Percentiles rank a stretch among this genome's conserved stretches.
Conservation (phyloP, 805 yeast genomes). For the Sugiyamaella boreocaroliniensis region DNA sequence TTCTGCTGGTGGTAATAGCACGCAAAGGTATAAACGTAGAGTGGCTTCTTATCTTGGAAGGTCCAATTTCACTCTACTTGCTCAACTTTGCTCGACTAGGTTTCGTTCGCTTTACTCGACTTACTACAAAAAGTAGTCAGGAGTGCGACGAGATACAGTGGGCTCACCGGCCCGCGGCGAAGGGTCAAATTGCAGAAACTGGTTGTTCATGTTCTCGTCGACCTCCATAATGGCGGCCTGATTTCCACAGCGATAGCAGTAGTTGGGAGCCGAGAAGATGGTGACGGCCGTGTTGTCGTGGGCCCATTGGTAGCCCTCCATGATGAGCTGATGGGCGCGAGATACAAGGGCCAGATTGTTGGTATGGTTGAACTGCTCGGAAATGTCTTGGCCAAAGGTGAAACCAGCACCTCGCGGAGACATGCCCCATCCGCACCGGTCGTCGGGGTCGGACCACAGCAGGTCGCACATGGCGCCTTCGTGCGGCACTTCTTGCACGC, state of each 20-base stretch:
- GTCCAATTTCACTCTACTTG: too few species aligned
- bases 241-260: slow-evolving; percentile 92
- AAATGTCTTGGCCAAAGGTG: slow-evolving; percentile 93
- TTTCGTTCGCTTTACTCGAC: slow-evolving; percentile 13
- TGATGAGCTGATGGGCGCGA: slow-evolving; percentile 94
- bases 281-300: slow-evolving; percentile 83
- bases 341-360: slow-evolving; percentile 81
- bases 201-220: slow-evolving; percentile 80
- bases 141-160: slow-evolving; percentile 87
- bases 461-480: slow-evolving; percentile 98
- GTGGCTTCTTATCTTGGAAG: too few species aligned
- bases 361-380: slow-evolving; percentile 88
- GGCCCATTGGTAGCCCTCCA: slow-evolving; percentile 94
- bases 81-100: background rate
- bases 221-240: slow-evolving; percentile 96
- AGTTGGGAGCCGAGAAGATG: slow-evolving; percentile 86
- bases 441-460: slow-evolving; percentile 96
- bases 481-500: slow-evolving; percentile 94
- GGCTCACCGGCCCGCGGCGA: slow-evolving; percentile 96
- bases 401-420: slow-evolving; percentile 98
- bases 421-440: slow-evolving; percentile 95
- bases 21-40: too few species aligned
- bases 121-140: slow-evolving; percentile 75
- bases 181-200: slow-evolving; percentile 88
- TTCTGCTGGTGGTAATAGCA: too few species aligned